Conservation (phyloP, 2,329 filamentous ascomycete genomes). For the Talaromyces sp. region DNA sequence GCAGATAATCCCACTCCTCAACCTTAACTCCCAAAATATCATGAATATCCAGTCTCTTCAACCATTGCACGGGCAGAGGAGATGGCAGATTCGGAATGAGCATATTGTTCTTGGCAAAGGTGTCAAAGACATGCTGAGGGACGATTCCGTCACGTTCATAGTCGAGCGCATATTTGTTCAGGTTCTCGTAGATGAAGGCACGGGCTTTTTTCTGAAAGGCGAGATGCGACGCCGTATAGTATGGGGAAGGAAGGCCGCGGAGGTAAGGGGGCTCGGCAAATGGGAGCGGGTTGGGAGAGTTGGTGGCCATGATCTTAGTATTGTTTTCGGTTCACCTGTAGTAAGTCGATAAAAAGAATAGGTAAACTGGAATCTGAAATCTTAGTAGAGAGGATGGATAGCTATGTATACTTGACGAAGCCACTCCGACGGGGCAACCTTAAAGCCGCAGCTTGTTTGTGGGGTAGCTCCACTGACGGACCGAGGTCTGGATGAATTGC, state of each 20-base stretch:
- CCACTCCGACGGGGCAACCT: neutral
- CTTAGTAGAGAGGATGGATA: too few relatives aligned
- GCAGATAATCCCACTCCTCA: conserved; percentile 72
- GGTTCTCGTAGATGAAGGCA: conserved; percentile 63
- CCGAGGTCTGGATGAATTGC: conserved; percentile 5
- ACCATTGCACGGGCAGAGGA: conserved; percentile 66
- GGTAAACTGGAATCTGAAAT: neutral
- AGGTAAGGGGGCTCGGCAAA: conserved; percentile 74
- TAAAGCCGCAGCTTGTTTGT: conserved; percentile 1
- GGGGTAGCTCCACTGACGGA: conserved; percentile 16
- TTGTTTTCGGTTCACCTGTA: neutral
- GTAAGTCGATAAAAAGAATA: neutral
- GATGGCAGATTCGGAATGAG: conserved; percentile 68
- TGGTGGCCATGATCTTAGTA: conserved; percentile 20
- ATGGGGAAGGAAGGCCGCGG: conserved; percentile 66
- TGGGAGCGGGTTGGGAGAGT: conserved; percentile 50
- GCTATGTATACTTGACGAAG: neutral
- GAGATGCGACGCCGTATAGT: conserved; percentile 66
- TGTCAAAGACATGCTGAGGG: conserved; percentile 62
- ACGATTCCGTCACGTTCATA: conserved; percentile 68
- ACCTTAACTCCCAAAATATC: conserved; percentile 67
- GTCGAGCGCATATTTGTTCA: conserved; percentile 62
- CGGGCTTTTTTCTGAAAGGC: conserved; percentile 68
- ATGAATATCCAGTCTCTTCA: conserved; percentile 64
- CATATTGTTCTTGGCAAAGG: conserved; percentile 66